Base-by-base conservation (phyloP, 139 green algal genomes). In the Limnomonas spitsbergensis region DNA sequence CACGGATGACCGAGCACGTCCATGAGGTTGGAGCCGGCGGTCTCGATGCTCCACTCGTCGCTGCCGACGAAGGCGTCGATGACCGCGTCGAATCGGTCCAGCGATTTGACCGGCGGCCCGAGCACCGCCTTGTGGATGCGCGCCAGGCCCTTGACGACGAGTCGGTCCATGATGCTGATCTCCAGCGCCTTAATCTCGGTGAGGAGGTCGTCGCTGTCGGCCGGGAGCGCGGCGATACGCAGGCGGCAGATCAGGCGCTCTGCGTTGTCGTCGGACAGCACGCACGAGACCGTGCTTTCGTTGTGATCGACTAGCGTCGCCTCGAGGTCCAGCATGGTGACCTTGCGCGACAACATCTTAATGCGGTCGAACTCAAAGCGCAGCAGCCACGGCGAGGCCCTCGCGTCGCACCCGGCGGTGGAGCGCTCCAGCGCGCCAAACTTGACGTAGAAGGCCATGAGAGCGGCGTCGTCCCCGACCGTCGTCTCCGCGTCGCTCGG, bases 181-280 rank as follows among this genome's bases (percentile, higher is more conserved):
- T 82, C 69, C 26, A 82, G 69, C 37, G 52, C 52, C 53, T 74
- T 73, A 3, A 82, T 6, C 34, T 82, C 69, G 6, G 2, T 69
- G 20, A 82, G 36, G 32, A 82, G 2, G 78, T 82, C 78, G 27
- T 36, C 1, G 24, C 47, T 29, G 24, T 78, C 71, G 24, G 38
- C 9, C 9, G 39, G 20, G n/a, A 52, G 20, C 9, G 53, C 32
- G 37, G 36, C 67, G 40, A 78, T 20, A 4, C 71, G 39, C 40
- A 84, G 24, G 31, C 95, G 91, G 75, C 97, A 80, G 39, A 98
- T 91, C 73, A 96, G 89, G 80, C 91, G 91, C 31, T 91, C 82
- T 0, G 93, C 91, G 86, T 99, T 99, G 82, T 99, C 95, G 81
- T 99, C 95, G 67, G 86, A 93, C 69, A 76, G 14, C 35, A 76